Evolutionary conservation across 345 rosid genomes (phyloP).

Genomic region (Rhodomyrtus tomentosa): DNA sequence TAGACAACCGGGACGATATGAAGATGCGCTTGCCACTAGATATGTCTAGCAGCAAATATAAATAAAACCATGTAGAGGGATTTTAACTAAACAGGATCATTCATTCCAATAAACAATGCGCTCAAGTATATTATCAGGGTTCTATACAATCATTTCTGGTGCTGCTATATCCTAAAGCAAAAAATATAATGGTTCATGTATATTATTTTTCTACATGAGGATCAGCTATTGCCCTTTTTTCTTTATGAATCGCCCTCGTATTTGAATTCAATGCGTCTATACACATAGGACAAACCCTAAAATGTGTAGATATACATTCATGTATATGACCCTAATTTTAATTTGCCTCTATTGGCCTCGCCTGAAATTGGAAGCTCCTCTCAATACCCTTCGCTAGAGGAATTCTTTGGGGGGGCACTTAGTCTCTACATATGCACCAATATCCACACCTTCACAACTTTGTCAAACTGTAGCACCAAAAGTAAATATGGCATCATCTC

Average conservation of each 20-base stretch:
- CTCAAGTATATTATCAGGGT: neutral
- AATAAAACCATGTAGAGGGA: neutral
- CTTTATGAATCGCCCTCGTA: neutral
- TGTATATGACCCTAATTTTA: neutral
- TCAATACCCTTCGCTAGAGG: neutral
- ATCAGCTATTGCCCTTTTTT: neutral
- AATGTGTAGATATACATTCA: neutral
- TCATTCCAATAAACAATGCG: neutral
- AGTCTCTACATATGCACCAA: neutral
- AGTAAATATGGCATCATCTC: neutral
- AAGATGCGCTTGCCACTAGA: neutral
- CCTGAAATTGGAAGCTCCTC: neutral
- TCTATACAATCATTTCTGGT: neutral
- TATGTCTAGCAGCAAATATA: neutral
- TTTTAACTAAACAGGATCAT: neutral
- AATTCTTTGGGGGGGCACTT: neutral
- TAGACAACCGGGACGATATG: rapidly evolving
- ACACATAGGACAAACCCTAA: neutral
- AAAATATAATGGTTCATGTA: neutral
- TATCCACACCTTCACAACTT: neutral
- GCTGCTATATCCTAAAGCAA: neutral
- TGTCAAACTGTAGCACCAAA: neutral
- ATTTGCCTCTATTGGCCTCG: neutral
- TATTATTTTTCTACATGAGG: neutral
- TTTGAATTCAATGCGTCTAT: neutral